phyloP scores from a whole-genome alignment of 345 rosid species.

The Hypericum androsaemum region DNA sequence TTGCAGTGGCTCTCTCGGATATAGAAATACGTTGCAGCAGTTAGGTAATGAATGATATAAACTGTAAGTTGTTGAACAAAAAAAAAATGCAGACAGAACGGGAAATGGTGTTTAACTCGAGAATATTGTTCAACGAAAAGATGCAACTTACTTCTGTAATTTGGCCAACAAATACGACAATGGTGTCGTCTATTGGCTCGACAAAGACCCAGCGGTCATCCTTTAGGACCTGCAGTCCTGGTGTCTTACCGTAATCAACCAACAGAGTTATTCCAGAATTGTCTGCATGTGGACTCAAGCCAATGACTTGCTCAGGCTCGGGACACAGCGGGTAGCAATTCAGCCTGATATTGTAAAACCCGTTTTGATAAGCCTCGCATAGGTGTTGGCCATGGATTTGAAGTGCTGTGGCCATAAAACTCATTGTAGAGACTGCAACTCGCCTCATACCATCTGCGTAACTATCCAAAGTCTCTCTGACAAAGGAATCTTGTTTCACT shows the following conservation, averaged over 20 bases:
- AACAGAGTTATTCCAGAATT: not conserved
- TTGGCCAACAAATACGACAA: not conserved
- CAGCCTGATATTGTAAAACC: not conserved
- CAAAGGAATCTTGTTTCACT: too few relatives aligned
- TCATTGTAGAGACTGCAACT: slow-evolving; percentile 8
- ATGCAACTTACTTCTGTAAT: not conserved
- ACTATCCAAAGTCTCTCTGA: slow-evolving; percentile 4
- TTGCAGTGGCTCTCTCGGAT: too few relatives aligned
- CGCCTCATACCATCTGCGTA: slow-evolving; percentile 17
- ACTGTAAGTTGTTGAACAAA: not conserved
- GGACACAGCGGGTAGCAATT: not conserved
- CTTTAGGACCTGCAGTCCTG: not conserved
- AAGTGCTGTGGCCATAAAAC: slow-evolving; percentile 15
- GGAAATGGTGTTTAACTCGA: not conserved
- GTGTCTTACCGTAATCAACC: not conserved
- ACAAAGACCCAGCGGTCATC: not conserved
- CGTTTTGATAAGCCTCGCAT: slow-evolving; percentile 11
- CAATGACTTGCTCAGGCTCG: not conserved
- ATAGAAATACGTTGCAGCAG: not conserved
- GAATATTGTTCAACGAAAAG: too few relatives aligned
- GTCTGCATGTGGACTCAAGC: not conserved
- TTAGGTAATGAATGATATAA: not conserved
- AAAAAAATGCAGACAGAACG: not conserved
- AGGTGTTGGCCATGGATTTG: slow-evolving; percentile 6
- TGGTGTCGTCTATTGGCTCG: not conserved